phyloP scores from a whole-genome alignment of 1,139 yeast genomes.

The Meyerozyma carpophila region DNA sequence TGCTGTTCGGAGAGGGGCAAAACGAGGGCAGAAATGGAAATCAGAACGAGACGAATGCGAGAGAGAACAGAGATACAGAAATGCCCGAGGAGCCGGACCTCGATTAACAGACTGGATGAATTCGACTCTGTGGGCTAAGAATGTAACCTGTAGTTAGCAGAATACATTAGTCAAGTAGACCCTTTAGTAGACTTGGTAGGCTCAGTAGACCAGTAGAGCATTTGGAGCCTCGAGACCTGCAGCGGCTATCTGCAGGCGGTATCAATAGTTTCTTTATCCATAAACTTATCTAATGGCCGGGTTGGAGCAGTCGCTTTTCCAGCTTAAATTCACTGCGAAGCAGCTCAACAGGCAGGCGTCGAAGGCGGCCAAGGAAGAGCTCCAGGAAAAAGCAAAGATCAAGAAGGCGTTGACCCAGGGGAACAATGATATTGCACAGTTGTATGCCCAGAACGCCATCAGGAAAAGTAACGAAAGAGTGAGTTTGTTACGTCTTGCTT shows the following conservation, averaged over 20 bases:
- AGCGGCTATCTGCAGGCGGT: neutral
- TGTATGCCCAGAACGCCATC: slow-evolving; percentile 94
- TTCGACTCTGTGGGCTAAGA: no score
- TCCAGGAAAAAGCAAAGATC: slow-evolving; percentile 78
- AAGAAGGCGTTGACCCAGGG: slow-evolving; percentile 87
- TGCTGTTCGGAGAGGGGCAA: neutral
- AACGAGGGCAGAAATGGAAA: neutral
- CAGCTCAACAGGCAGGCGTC: slow-evolving; percentile 86
- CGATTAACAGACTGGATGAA: neutral
- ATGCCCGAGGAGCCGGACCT: neutral
- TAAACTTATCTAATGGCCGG: slow-evolving; percentile 30
- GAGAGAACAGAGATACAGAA: neutral
- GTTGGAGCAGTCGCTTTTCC: slow-evolving; percentile 43
- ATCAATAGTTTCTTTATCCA: neutral
- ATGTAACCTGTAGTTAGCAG: no score
- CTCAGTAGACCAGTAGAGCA: no score
- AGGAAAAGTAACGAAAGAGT: slow-evolving; percentile 85
- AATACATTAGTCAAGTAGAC: neutral
- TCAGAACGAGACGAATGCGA: neutral
- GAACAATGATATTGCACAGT: slow-evolving; percentile 85
- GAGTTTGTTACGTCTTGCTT: slow-evolving; percentile 74
- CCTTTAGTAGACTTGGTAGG: no score
- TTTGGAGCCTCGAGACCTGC: no score
- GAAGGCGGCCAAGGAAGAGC: slow-evolving; percentile 87
- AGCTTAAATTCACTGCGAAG: slow-evolving; percentile 80